Percentiles rank a stretch among this genome's conserved stretches.
These are phyloP conservation scores for Capronia americana DNA, from an alignment of 2,329 filamentous ascomycete genomes.

Conservation along the genomic window DNA sequence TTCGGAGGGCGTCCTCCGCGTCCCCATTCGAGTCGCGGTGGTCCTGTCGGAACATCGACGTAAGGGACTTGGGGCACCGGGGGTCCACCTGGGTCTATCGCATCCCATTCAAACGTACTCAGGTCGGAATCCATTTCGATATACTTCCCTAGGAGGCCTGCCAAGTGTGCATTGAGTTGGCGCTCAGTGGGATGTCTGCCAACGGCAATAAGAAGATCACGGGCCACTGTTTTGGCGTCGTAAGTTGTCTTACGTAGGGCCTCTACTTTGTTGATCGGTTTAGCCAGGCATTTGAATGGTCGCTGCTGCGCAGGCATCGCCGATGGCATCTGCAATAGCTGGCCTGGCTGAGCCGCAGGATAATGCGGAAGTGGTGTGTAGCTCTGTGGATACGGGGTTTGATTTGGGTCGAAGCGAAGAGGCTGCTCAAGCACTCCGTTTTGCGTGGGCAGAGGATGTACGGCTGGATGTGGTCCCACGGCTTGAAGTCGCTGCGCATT, in stretches of 20 bases:
- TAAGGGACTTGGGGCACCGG: constrained; percentile 42
- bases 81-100: constrained; percentile 64
- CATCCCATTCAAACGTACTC: constrained; percentile 65
- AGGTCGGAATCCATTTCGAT: constrained; percentile 58
- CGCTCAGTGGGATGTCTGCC: constrained; percentile 66
- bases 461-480: neutral
- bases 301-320: constrained; percentile 4
- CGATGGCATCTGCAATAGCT: neutral
- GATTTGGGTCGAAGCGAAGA: constrained; percentile 13
- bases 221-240: constrained; percentile 66
- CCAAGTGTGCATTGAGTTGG: constrained; percentile 65
- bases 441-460: neutral
- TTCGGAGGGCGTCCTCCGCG: constrained; percentile 16
- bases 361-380: constrained; percentile 7
- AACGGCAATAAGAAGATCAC: constrained; percentile 67
- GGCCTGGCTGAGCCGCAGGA: neutral
- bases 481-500: neutral
- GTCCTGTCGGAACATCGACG: constrained; percentile 40
- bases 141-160: constrained; percentile 53
- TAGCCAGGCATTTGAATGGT: constrained; percentile 45
- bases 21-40: constrained; percentile 37
- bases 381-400: neutral
- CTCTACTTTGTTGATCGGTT: constrained; percentile 50
- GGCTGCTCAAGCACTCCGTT: neutral
- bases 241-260: constrained; percentile 59